Evolutionary conservation across 306 rosid species (phyloP).

Genomic region (Astragalus glycyphyllos): DNA sequence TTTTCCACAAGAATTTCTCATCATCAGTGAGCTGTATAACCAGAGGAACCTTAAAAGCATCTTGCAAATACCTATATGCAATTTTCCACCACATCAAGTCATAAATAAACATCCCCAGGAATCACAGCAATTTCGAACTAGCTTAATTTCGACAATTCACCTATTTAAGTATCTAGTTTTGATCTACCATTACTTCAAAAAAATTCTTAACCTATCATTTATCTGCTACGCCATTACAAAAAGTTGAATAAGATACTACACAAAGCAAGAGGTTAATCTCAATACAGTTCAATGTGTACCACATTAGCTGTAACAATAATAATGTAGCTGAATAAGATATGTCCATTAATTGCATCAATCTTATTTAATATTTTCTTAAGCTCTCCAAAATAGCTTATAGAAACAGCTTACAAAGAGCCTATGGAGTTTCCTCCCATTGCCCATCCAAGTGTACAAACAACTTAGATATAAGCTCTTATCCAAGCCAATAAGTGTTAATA

Average conservation of each 20-base stretch:
- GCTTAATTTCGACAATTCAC: conserved; percentile 5
- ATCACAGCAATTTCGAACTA: conserved; percentile 14
- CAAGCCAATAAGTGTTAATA: too few relatives aligned
- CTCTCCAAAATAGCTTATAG: background rate
- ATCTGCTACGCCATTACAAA: conserved; percentile 4
- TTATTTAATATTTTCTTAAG: background rate
- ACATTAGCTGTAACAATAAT: background rate
- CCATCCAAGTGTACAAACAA: too few relatives aligned
- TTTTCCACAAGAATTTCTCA: conserved; percentile 94
- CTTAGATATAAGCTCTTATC: too few relatives aligned
- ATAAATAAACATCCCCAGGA: conserved; percentile 33
- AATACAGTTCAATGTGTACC: background rate
- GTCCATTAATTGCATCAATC: background rate
- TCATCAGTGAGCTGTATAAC: conserved; percentile 95
- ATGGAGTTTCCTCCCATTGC: background rate
- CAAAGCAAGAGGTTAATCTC: background rate
- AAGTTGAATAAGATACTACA: background rate
- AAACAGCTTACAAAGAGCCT: background rate
- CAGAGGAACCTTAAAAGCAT: conserved; percentile 91
- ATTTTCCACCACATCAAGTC: conserved; percentile 27
- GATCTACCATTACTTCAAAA: background rate
- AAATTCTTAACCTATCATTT: conserved; percentile 24
- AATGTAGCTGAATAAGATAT: background rate
- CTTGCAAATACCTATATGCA: conserved; percentile 85
- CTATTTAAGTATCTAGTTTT: conserved; percentile 3